Evolutionary conservation across 2,329 filamentous ascomycete genomes (phyloP).

Genomic region (Scolecobasidium constrictum): DNA sequence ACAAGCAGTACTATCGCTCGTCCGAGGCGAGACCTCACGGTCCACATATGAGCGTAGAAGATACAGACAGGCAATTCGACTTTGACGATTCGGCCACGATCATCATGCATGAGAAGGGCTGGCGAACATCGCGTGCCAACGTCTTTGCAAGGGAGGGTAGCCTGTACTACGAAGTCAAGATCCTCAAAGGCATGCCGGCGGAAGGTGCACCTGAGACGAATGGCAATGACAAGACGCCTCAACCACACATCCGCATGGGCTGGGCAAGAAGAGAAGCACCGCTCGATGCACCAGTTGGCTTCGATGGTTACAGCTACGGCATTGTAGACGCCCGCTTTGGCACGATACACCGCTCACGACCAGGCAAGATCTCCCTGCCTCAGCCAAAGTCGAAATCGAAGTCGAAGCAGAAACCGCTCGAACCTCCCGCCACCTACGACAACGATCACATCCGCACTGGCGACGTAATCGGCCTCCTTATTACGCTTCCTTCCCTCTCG

Average conservation of each 20-base stretch:
- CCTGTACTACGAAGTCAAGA: constrained; percentile 89
- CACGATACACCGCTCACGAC: constrained; percentile 84
- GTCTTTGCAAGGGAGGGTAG: constrained; percentile 80
- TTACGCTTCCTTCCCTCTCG: constrained; percentile 73
- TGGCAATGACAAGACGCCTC: constrained; percentile 30
- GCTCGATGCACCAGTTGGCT: constrained; percentile 73
- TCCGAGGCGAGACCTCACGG: constrained; percentile 78
- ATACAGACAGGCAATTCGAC: constrained; percentile 74
- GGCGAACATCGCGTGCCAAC: constrained; percentile 83
- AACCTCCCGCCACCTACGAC: constrained; percentile 36
- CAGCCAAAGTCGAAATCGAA: constrained; percentile 26
- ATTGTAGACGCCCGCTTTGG: constrained; percentile 83
- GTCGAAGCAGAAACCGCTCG: constrained; percentile 20
- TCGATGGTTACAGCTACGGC: constrained; percentile 88
- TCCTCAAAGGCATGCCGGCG: constrained; percentile 60
- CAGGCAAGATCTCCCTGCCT: constrained; percentile 61
- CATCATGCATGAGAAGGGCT: constrained; percentile 85
- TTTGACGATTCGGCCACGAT: constrained; percentile 64
- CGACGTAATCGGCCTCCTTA: constrained; percentile 89
- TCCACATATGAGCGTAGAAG: constrained; percentile 83
- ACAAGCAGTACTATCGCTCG: constrained; percentile 78
- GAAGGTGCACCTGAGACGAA: constrained; percentile 22
- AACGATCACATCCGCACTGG: constrained; percentile 75
- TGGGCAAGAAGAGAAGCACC: constrained; percentile 75
- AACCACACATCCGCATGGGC: constrained; percentile 63